phyloP scores from a whole-genome alignment of 345 rosid genomes.

The Corymbia maculata region DNA sequence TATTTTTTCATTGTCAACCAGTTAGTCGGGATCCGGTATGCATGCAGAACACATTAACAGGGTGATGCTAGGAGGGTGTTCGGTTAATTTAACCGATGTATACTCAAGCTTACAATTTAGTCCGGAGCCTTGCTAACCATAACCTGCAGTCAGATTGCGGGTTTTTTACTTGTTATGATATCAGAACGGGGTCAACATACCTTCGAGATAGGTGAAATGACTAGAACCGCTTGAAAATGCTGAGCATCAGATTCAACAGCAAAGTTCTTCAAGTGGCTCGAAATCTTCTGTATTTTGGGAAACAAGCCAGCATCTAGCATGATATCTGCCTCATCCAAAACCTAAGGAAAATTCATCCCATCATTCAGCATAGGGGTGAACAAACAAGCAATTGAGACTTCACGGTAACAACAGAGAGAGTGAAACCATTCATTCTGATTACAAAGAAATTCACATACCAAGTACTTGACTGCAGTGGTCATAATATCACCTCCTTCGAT shows the following conservation, averaged over 20 bases:
- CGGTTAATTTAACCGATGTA: background rate
- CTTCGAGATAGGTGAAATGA: slow-evolving; percentile 73
- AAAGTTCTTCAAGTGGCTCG: slow-evolving; percentile 57
- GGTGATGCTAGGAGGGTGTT: background rate
- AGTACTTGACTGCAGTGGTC: slow-evolving; percentile 62
- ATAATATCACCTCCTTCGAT: slow-evolving; percentile 77
- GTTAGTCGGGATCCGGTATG: background rate
- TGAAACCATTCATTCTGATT: background rate
- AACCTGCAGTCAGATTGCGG: background rate
- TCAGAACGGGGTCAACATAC: slow-evolving; percentile 15
- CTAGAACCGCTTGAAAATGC: slow-evolving; percentile 71
- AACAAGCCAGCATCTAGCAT: slow-evolving; percentile 85
- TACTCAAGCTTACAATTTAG: background rate
- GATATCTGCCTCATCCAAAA: slow-evolving; percentile 90
- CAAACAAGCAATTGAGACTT: background rate
- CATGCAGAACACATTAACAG: background rate
- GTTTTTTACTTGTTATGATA: background rate
- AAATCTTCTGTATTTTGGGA: slow-evolving; percentile 71
- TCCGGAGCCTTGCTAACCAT: background rate
- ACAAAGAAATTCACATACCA: slow-evolving; percentile 24
- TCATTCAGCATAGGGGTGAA: background rate
- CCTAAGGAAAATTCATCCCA: slow-evolving; percentile 31
- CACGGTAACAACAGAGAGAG: background rate
- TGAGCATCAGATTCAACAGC: slow-evolving; percentile 41
- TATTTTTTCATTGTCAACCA: background rate